Conservation (phyloP, 306 rosid genomes). For the Herpetospermum pedunculosum region DNA sequence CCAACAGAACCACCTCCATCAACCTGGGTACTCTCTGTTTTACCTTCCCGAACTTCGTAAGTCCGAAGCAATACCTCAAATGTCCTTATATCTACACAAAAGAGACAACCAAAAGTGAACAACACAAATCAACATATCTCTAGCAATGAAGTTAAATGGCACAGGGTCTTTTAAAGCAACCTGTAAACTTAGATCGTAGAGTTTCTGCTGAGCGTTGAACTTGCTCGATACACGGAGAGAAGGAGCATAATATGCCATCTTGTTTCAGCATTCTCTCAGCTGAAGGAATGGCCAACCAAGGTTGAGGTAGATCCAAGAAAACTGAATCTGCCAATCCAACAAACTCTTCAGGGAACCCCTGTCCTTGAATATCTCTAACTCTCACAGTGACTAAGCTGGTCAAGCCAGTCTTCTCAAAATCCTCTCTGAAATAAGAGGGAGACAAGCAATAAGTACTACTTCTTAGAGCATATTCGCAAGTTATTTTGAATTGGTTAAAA, state of each 20-base stretch:
- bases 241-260: constrained; percentile 67
- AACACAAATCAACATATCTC: neutral
- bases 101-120: neutral
- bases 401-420: constrained; percentile 78
- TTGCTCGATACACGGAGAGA: constrained; percentile 80
- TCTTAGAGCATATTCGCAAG: no score
- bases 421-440: constrained; percentile 33
- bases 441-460: neutral
- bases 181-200: constrained; percentile 49
- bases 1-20: neutral
- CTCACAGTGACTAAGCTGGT: constrained; percentile 53
- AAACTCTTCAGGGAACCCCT: constrained; percentile 70
- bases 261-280: constrained; percentile 57
- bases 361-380: constrained; percentile 79
- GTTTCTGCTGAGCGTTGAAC: constrained; percentile 60
- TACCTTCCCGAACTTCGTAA: constrained; percentile 42
- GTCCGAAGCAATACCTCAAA: constrained; percentile 75
- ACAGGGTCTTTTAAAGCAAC: constrained; percentile 12
- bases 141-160: neutral
- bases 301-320: constrained; percentile 88
- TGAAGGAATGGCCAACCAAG: constrained; percentile 82
- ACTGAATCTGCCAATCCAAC: constrained; percentile 48
- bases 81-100: constrained; percentile 55
- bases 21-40: neutral
- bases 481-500: no score